A percentile compares a stretch with the other conserved stretches of the same genome.
phyloP scores from a whole-genome alignment of 148 eudicot species.

The Vaccinium corymbosum region DNA sequence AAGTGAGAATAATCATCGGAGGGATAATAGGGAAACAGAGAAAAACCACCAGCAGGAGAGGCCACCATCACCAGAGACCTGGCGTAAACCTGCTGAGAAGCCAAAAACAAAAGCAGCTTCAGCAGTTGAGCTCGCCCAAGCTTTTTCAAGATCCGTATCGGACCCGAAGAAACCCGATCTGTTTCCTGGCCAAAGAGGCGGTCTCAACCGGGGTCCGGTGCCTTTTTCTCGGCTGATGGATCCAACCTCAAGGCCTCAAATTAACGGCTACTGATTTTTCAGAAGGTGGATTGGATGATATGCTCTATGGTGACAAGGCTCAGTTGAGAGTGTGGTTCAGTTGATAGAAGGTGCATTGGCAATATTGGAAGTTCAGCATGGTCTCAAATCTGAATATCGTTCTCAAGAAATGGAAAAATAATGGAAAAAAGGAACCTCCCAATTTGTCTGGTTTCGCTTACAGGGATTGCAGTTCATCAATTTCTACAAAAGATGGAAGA shows the following conservation, averaged over 20 bases:
- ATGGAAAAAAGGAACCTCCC: not conserved
- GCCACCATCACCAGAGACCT: slow-evolving; percentile 85
- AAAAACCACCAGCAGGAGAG: slow-evolving; percentile 56
- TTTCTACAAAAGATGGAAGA: not conserved
- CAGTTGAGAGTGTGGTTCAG: not conserved
- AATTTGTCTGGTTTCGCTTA: not conserved
- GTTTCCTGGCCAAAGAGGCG: slow-evolving; percentile 51
- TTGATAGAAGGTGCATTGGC: not conserved
- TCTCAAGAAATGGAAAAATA: not conserved
- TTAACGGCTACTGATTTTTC: slow-evolving; percentile 63
- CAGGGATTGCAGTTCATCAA: not conserved
- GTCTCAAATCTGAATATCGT: not conserved
- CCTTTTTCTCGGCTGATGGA: slow-evolving; percentile 77
- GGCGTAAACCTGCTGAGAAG: slow-evolving; percentile 80
- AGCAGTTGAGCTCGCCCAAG: slow-evolving; percentile 87
- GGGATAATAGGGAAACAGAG: slow-evolving; percentile 48
- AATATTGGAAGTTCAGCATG: not conserved
- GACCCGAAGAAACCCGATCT: slow-evolving; percentile 50
- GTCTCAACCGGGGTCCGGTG: slow-evolving; percentile 44
- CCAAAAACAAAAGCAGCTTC: slow-evolving; percentile 72
- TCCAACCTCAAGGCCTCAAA: slow-evolving; percentile 60
- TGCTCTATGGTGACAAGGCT: not conserved
- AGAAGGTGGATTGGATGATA: not conserved
- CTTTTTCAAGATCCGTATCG: slow-evolving; percentile 73
- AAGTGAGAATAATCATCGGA: slow-evolving; percentile 48